These are phyloP conservation scores for Zygosaccharomyces sapae DNA, from an alignment of 1,139 yeast genomes.

Conservation along the genomic window DNA sequence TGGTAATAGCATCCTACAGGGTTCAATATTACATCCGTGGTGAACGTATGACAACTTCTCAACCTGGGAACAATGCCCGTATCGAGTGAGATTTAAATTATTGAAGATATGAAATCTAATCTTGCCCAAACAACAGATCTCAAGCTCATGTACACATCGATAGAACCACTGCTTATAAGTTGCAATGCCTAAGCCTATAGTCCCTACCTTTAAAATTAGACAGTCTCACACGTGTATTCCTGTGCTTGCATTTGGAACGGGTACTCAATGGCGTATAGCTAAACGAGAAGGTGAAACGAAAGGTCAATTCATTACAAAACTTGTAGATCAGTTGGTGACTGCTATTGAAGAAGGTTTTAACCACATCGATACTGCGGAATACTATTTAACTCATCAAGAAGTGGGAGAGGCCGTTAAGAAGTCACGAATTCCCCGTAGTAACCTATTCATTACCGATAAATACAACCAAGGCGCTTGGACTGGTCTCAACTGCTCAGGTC, in stretches of 20 bases:
- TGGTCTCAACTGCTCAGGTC: slow-evolving; percentile 33
- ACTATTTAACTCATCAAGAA: slow-evolving; percentile 55
- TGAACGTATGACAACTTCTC: neutral
- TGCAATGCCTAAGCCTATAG: neutral
- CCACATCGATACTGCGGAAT: slow-evolving; percentile 59
- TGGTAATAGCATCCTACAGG: slow-evolving; percentile 28
- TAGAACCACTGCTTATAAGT: neutral
- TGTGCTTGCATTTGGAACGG: slow-evolving; percentile 49
- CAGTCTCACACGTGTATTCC: slow-evolving; percentile 36
- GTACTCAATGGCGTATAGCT: slow-evolving; percentile 57
- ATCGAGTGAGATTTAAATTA: neutral
- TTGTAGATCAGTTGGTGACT: slow-evolving; percentile 42
- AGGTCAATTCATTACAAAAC: slow-evolving; percentile 33
- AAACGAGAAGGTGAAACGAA: slow-evolving; percentile 40
- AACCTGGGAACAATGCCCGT: neutral
- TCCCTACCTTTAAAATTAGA: slow-evolving; percentile 14
- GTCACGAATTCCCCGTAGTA: slow-evolving; percentile 39
- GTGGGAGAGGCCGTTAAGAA: slow-evolving; percentile 48
- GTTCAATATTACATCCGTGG: slow-evolving; percentile 12
- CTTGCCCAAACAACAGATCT: too few relatives aligned
- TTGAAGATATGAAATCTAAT: neutral
- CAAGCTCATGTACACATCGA: too few relatives aligned
- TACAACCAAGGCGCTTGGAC: slow-evolving; percentile 39
- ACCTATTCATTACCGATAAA: slow-evolving; percentile 57
- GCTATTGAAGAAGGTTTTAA: slow-evolving; percentile 46